A percentile compares a stretch with the other conserved stretches of the same genome.
Conservation (phyloP, 352 stramenopile genomes). For the Phytophthora citricola region DNA sequence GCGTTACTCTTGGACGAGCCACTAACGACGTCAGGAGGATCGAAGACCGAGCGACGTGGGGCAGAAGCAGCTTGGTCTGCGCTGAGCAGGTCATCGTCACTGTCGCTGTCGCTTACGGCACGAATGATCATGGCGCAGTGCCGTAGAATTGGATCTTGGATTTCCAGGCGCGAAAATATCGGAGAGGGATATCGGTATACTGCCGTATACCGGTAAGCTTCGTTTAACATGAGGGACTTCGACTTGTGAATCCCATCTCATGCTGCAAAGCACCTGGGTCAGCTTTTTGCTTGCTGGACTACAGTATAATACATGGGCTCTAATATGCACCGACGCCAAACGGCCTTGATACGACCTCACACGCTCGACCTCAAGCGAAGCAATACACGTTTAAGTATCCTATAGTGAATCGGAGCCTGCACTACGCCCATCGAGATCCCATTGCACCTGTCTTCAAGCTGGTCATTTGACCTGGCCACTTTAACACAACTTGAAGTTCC, state of each 20-base stretch:
- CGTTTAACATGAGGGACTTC: not conserved
- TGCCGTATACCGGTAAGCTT: no score
- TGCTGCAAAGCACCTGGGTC: not conserved
- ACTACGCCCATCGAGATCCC: no score
- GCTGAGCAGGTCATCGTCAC: conserved; percentile 38
- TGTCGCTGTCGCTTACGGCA: conserved; percentile 62
- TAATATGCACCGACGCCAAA: no score
- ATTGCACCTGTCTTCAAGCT: not conserved
- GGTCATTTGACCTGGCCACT: conserved; percentile 3
- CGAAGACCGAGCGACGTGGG: conserved; percentile 29
- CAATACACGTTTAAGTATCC: no score
- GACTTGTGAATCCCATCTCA: conserved; percentile 1
- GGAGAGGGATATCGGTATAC: no score
- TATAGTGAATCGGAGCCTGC: no score
- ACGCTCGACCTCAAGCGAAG: no score
- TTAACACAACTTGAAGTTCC: conserved; percentile 37
- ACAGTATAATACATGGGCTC: no score
- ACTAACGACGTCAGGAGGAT: conserved; percentile 2
- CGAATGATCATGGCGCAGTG: conserved; percentile 74
- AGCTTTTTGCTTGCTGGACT: no score
- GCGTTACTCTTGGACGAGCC: not conserved
- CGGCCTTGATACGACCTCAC: no score
- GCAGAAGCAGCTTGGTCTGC: conserved; percentile 10
- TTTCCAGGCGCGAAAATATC: no score
- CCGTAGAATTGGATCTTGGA: not conserved